Evolutionary conservation across 306 rosid species (phyloP).

Genomic region (Begonia peltatifolia): DNA sequence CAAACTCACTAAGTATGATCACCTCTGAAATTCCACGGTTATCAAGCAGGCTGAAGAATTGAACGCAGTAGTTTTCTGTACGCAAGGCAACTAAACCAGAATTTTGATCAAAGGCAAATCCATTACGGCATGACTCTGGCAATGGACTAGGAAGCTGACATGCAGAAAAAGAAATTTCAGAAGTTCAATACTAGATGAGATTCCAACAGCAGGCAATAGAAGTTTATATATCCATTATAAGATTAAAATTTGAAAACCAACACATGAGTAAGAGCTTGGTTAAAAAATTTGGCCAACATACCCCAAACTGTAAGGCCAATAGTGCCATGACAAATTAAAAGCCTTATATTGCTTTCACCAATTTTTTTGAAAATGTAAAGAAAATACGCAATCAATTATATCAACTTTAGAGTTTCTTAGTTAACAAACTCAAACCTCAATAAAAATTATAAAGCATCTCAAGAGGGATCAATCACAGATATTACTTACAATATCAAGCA

Average conservation of each 20-base stretch:
- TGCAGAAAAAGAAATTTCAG: conserved; percentile 4
- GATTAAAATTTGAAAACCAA: too few species aligned
- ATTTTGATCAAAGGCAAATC: conserved; percentile 49
- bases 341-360: too few species aligned
- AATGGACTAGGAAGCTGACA: conserved; percentile 53
- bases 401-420: not conserved
- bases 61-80: conserved; percentile 70
- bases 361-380: not conserved
- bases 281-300: not conserved
- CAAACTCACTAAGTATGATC: conserved; percentile 7
- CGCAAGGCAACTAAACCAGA: conserved; percentile 68
- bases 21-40: conserved; percentile 82
- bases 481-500: too few species aligned
- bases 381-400: not conserved
- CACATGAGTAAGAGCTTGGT: not conserved
- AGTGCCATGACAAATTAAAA: not conserved
- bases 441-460: too few species aligned
- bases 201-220: too few species aligned
- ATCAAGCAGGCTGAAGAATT: conserved; percentile 74
- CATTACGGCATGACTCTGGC: conserved; percentile 39
- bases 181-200: conserved; percentile 6
- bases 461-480: too few species aligned
- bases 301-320: conserved; percentile 2
- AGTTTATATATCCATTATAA: too few species aligned
- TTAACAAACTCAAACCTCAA: too few species aligned